Evolutionary conservation across 495 filamentous ascomycete species (phyloP), one percentile per base, ranked within the genome.

Genomic region (Cudoniella acicularis): DNA sequence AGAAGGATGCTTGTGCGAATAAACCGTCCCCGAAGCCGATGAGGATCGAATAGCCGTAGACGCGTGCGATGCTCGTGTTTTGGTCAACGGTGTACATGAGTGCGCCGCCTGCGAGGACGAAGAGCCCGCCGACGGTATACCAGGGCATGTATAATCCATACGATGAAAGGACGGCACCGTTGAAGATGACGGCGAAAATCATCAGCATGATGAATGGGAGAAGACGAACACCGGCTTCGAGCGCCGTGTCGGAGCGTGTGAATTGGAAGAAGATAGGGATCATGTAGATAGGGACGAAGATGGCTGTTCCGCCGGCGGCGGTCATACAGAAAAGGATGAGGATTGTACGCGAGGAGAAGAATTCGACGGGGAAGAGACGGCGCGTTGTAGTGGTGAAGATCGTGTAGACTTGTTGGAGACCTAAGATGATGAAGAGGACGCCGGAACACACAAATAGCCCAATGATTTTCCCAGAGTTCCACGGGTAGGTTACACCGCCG

Each of bases 191-290:
- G 45, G 70, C 64, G 56, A 74, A 65, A 18, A 86, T 76, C 47
- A 78, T 64, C 3, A 83, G 49, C 51, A 77, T 48, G 49, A 87
- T 73, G 53, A 80, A 84, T 1, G 87, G 85, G 2, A 88, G 74
- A 1, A 87, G 72, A 6, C 79, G 75, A 1, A 86, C 78, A 2
- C 75, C 82, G 1, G 83, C 70, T 45, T 70, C 59, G 11, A 84
- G 66, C 6, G 81, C 75, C 0, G 63, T 64, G 61, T 85, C 81
- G 23, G 64, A 69, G 18, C 70, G 71, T 0, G 75, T 75, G 65
- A 87, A 87, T 57, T 84, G 81, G 68, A 86, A 87, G 70, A 77
- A 84, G 40, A 85, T 64, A 0, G 83, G 84, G 52, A 79, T 73
- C 61, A 73, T 76, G 58, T 77, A 79, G 51, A 76, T 64, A 10